phyloP scores from a whole-genome alignment of 1,284 basidiomycete species.

The Malassezia brasiliensis region DNA sequence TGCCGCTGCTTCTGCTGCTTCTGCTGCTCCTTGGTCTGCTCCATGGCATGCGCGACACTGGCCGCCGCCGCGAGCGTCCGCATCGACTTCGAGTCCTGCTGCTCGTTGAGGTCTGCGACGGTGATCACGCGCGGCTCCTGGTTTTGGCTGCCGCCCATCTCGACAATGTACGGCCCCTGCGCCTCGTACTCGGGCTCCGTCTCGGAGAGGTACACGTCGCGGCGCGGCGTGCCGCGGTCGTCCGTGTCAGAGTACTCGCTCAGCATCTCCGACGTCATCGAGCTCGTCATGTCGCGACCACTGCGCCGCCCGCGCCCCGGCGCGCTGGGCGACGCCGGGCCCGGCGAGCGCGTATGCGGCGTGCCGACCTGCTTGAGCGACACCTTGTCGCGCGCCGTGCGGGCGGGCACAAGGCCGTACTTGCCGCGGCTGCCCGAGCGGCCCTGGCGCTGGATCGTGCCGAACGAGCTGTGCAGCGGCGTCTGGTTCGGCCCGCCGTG shows the following conservation, averaged over 20 bases:
- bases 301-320: not conserved
- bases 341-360: conserved; percentile 11
- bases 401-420: conserved; percentile 20
- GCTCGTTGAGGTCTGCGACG: conserved; percentile 22
- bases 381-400: conserved; percentile 32
- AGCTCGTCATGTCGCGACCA: conserved; percentile 6
- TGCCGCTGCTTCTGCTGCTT: not conserved
- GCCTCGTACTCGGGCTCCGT: conserved; percentile 18
- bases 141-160: conserved; percentile 28
- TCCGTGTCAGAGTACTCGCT: conserved; percentile 10
- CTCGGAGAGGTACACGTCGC: conserved; percentile 10
- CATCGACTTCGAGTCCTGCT: not conserved
- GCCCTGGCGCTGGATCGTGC: conserved; percentile 22
- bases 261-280: conserved; percentile 14
- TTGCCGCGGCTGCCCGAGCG: conserved; percentile 16
- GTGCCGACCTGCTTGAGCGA: conserved; percentile 32
- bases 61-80: not conserved
- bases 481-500: conserved; percentile 30
- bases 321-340: not conserved
- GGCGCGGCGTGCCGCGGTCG: conserved; percentile 14
- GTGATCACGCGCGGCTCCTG: conserved; percentile 19
- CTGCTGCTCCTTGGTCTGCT: not conserved
- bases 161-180: conserved; percentile 32
- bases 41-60: not conserved
- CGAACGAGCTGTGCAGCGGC: conserved; percentile 34